Conservation (phyloP, 805 yeast genomes). For the Yamadazyma laniorum region DNA sequence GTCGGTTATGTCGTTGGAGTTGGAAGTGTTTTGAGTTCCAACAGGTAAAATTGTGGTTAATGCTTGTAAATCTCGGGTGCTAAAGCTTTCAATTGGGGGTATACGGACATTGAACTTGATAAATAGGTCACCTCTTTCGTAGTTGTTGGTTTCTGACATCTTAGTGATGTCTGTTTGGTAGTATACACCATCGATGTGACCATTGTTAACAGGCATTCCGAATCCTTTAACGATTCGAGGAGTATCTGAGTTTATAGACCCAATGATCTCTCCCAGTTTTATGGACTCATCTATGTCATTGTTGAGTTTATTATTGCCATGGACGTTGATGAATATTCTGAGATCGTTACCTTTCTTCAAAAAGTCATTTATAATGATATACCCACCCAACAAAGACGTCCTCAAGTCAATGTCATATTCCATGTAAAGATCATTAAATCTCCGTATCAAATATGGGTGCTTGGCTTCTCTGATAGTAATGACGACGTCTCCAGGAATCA, state of each 20-base stretch:
- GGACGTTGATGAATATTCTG: conserved; percentile 33
- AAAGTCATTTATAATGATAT: conserved; percentile 33
- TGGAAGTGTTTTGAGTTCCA: neutral
- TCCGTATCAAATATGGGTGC: conserved; percentile 41
- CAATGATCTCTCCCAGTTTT: conserved; percentile 48
- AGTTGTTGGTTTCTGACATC: conserved; percentile 16
- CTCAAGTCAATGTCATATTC: conserved; percentile 47
- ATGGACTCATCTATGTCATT: conserved; percentile 18
- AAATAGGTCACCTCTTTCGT: conserved; percentile 34
- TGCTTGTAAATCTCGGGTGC: conserved; percentile 19
- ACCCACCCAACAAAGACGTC: conserved; percentile 61
- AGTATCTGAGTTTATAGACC: conserved; percentile 48
- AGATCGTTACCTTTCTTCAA: conserved; percentile 31
- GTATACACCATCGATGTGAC: conserved; percentile 23
- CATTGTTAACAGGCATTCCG: conserved; percentile 60
- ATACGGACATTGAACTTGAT: conserved; percentile 38
- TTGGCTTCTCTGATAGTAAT: conserved; percentile 47
- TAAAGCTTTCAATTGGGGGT: conserved; percentile 30
- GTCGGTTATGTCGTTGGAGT: neutral
- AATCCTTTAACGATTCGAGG: conserved; percentile 47
- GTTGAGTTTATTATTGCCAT: conserved; percentile 22
- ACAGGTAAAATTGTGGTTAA: conserved; percentile 23
- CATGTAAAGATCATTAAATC: conserved; percentile 43
- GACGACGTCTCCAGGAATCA: conserved; percentile 67
- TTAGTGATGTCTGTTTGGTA: conserved; percentile 18